Base-by-base conservation (phyloP, 177 flowering plant genomes). In the Vitis hybrid region DNA sequence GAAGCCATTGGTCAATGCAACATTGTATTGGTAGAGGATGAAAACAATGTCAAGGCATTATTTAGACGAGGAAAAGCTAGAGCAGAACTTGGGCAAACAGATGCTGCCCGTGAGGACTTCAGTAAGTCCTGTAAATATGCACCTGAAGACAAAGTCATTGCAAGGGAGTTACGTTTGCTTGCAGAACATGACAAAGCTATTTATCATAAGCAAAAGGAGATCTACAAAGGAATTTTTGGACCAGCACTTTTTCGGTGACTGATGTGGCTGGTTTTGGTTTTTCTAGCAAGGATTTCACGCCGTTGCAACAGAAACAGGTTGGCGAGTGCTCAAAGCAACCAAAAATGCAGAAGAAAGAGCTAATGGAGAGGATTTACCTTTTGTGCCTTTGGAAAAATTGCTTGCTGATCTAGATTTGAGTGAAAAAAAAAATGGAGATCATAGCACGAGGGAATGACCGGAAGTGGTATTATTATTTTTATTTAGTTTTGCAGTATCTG, bases 51-150 rank as follows among this genome's bases (percentile, higher is more conserved):
- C 10, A 95, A 95, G 78, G 99, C 98, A 56, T 70, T 95, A 60
- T 95, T 89, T 70, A 84, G 99, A 72, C 83, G 99, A 76, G 99
- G 99, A 50, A 95, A 95, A 75, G 98, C 99, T n/a, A 88, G 86
- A 78, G 89, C 98, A 62, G 97, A 87, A 75, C 99, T 95, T 11
- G 97, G 99, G 63, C 98, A 91, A 76, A 89, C 93, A 32, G 99
- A 95, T 69, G 87, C 93, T 56, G 98, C 97, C 4, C 78, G 92
- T 68, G 97, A 91, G 76, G 99, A 95, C 77, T 89, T 93, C 58
- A 89, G 79, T 1, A 93, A 90, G 80, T 97, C 97, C 60, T 88
- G 83, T n/a, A 93, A 95, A 82, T 78, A 68, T 81, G 97, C 91
- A 21, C 23, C 98, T 1, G 84, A 87, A 52, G 97, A 95, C 76